These are phyloP conservation scores for Helminthosporium solani DNA, from an alignment of 2,329 filamentous ascomycete species.

Conservation along the genomic window DNA sequence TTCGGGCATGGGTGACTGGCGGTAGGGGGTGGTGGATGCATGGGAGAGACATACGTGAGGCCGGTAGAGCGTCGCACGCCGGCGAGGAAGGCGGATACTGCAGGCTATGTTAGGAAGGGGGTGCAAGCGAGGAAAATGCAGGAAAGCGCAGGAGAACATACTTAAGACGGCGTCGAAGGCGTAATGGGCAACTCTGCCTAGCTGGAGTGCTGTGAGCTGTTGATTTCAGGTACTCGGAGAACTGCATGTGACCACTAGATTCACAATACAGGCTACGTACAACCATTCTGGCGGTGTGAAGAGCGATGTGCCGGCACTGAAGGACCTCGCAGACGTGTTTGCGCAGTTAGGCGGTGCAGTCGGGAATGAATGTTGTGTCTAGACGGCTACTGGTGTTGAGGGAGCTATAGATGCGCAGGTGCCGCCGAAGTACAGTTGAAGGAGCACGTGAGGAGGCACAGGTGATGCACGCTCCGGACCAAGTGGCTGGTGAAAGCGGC, in stretches of 20 bases:
- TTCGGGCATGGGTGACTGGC: conserved; percentile 10
- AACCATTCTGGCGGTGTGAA: conserved; percentile 33
- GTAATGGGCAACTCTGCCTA: conserved; percentile 91
- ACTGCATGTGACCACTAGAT: conserved; percentile 9
- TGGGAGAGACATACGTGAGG: conserved; percentile 74
- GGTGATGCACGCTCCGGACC: neutral
- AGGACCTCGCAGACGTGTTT: neutral
- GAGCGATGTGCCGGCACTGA: neutral
- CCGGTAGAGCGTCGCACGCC: conserved; percentile 97
- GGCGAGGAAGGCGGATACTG: conserved; percentile 93
- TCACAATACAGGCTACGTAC: conserved; percentile 32
- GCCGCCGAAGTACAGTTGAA: conserved; percentile 1
- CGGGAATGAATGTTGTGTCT: too few species aligned
- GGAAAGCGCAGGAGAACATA: conserved; percentile 54
- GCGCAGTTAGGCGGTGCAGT: conserved; percentile 1
- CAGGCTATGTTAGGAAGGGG: conserved; percentile 15
- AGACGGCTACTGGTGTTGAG: too few species aligned
- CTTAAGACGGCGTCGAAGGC: conserved; percentile 92
- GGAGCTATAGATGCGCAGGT: too few species aligned
- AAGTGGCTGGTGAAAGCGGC: conserved; percentile 13
- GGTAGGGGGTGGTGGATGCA: conserved; percentile 7
- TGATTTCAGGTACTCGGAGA: conserved; percentile 14
- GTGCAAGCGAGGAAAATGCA: conserved; percentile 1
- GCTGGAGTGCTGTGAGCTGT: conserved; percentile 67
- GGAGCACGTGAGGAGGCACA: neutral